These are phyloP conservation scores for Scalesia atractyloides DNA, from an alignment of 129 eudicot species.

Conservation along the genomic window DNA sequence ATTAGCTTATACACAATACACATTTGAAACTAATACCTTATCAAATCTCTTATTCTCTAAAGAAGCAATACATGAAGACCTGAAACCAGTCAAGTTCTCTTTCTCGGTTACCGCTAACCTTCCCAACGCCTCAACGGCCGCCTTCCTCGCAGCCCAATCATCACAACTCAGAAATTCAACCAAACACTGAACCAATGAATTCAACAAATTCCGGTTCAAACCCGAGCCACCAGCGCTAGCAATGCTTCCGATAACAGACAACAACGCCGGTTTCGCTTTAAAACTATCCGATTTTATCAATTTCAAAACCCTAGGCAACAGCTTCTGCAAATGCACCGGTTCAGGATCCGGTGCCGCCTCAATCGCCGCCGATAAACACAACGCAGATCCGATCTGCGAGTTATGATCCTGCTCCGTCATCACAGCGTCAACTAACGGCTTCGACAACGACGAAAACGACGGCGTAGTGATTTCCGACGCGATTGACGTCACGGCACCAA, in stretches of 20 bases:
- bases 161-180: conserved; percentile 64
- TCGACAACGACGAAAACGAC: conserved; percentile 46
- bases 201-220: conserved; percentile 40
- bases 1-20: background rate
- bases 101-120: conserved; percentile 53
- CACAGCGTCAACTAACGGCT: conserved; percentile 57
- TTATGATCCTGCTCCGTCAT: conserved; percentile 63
- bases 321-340: conserved; percentile 49
- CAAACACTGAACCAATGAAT: conserved; percentile 41
- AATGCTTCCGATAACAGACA: conserved; percentile 64
- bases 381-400: conserved; percentile 66
- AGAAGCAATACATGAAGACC: conserved; percentile 53
- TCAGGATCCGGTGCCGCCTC: conserved; percentile 64
- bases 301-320: conserved; percentile 59
- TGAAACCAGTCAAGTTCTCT: conserved; percentile 40
- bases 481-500: conserved; percentile 52
- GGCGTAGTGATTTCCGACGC: conserved; percentile 46
- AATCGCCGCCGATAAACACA: conserved; percentile 77
- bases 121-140: conserved; percentile 75
- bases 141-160: conserved; percentile 87
- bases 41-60: conserved; percentile 75
- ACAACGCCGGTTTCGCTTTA: conserved; percentile 71
- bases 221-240: conserved; percentile 57
- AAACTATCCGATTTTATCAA: conserved; percentile 52
- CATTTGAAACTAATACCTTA: conserved; percentile 51